Base-by-base conservation (phyloP, 78 protist genomes). In the Creolimax fragrantissima region DNA sequence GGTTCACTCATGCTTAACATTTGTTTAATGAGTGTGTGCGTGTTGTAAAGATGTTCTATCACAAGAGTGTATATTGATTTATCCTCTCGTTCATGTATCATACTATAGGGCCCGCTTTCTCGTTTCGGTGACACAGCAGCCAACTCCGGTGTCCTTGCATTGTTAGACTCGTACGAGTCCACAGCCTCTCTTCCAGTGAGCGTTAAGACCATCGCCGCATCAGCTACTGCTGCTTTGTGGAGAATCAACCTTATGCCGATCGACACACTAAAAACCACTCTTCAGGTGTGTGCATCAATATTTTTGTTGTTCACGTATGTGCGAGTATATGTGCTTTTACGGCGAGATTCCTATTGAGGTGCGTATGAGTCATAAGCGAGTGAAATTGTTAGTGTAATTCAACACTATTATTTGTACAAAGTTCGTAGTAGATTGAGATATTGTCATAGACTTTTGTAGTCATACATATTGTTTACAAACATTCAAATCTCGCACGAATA, bases 111-210 rank as follows among this genome's bases (percentile, higher is more conserved):
- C 2, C 95, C 95, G 2, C 93, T 91, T 17, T 88, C 95, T 2
- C 92, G 95, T 2, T 89, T 93, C 24, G 97, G 97, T 3, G 97
- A 96, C 93, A 95, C 96, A 37, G 96, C 96, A 3, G 95, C 97
- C 35, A 96, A 96, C 88, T 94, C 95, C 42, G 97, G 97, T n/a
- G 84, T 93, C 44, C 92, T 96, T 3, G 93, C 96, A 5, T 88
- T 96, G 39, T 83, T 95, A 44, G 96, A 94, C 89, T 67, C 93
- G 35, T 85, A 89, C 89, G 94, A 83, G 47, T 17, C 24, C 6
- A 94, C 97, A n/a, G 0, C 32, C n/a, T 58, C 66, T 39, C 90
- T 95, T 43, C 96, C 96, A 17, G 91, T 91, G 3, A 94, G 88
- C n/a, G 95, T 92, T 24, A 94, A 95, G 89, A 95, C 98, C 11